phyloP scores from a whole-genome alignment of 441 rosid genomes.

The Oxalis stricta region DNA sequence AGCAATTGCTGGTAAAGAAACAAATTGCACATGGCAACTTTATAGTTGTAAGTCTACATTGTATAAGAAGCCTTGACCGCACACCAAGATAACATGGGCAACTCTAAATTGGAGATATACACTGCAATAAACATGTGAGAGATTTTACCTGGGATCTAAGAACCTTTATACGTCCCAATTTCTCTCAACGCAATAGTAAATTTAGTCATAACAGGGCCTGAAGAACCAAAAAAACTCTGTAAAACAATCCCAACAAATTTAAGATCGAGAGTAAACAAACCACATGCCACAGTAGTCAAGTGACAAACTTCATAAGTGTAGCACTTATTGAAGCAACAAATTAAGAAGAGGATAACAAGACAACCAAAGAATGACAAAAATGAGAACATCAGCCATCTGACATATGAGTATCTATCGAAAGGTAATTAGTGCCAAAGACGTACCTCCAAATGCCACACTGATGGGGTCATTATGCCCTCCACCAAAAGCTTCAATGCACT shows the following conservation, averaged over 20 bases:
- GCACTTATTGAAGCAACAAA: background rate
- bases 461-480: constrained; percentile 98
- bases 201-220: constrained; percentile 99
- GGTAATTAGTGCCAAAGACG: constrained; percentile 5
- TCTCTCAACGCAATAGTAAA: constrained; percentile 97
- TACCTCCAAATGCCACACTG: constrained; percentile 98
- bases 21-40: no score
- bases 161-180: constrained; percentile 97
- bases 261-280: background rate
- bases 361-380: background rate
- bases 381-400: background rate
- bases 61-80: background rate
- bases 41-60: no score
- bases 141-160: constrained; percentile 81
- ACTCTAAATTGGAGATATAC: background rate
- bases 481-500: constrained; percentile 98
- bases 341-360: background rate
- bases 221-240: constrained; percentile 12
- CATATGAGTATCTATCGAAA: background rate
- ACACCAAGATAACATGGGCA: no score
- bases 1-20: background rate
- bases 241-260: constrained; percentile 1
- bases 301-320: background rate
- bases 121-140: background rate
- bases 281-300: background rate